Evolutionary conservation across 2,329 filamentous ascomycete genomes (phyloP).

Genomic region (Dissoconium aciculare): DNA sequence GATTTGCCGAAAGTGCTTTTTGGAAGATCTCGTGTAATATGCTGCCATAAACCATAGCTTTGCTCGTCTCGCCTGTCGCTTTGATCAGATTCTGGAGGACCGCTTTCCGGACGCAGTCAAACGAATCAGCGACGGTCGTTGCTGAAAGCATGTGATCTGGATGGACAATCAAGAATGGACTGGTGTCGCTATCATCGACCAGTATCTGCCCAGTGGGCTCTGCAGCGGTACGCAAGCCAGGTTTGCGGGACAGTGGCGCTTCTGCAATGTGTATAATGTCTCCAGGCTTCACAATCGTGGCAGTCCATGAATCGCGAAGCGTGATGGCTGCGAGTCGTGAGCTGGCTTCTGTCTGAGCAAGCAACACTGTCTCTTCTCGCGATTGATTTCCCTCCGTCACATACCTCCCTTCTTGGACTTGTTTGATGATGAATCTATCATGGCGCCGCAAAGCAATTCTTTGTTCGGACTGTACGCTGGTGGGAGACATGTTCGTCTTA

Average conservation of each 20-base stretch:
- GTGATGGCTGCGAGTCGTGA: conserved; percentile 53
- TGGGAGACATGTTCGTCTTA: too few species aligned
- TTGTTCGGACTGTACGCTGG: conserved; percentile 1
- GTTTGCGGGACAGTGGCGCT: conserved; percentile 41
- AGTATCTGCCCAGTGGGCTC: conserved; percentile 51
- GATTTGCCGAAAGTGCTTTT: conserved; percentile 67
- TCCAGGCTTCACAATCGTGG: conserved; percentile 58
- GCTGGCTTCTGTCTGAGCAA: conserved; percentile 65
- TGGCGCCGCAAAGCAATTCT: conserved; percentile 20
- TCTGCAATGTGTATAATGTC: conserved; percentile 67
- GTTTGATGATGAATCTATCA: conserved; percentile 67
- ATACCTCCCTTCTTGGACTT: conserved; percentile 56
- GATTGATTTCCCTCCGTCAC: conserved; percentile 45
- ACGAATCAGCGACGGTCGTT: conserved; percentile 92
- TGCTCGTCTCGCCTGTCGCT: conserved; percentile 63
- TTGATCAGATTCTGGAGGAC: conserved; percentile 93
- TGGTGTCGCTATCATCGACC: conserved; percentile 55
- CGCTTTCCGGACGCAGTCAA: conserved; percentile 75
- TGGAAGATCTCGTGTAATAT: conserved; percentile 94
- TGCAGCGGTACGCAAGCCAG: conserved; percentile 25
- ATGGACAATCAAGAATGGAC: conserved; percentile 65
- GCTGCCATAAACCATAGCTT: conserved; percentile 78
- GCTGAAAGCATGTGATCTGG: conserved; percentile 92
- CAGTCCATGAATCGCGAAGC: conserved; percentile 73
- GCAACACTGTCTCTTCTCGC: conserved; percentile 51